These are phyloP conservation scores for Raphanus hybrid DNA, from an alignment of 441 rosid species.

Conservation along the genomic window DNA sequence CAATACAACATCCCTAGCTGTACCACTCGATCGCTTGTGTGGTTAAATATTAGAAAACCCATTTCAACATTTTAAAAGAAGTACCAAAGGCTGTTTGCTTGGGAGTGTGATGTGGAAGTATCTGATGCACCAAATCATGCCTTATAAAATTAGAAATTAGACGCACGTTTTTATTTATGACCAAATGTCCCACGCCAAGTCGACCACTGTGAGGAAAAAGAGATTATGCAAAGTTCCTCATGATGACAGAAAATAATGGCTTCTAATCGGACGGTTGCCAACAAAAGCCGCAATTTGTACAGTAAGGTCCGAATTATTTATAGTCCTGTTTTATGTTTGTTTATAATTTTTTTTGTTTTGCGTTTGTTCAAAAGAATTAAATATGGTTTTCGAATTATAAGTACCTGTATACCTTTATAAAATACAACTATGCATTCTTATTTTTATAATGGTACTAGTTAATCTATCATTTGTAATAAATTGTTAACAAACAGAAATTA, in stretches of 20 bases:
- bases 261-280: slow-evolving; percentile 22
- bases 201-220: background rate
- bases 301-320: slow-evolving; percentile 6
- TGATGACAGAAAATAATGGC: background rate
- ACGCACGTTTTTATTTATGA: slow-evolving; percentile 20
- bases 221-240: background rate
- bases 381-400: slow-evolving; percentile 12
- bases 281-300: slow-evolving; percentile 32
- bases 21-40: no score
- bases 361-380: slow-evolving; percentile 1
- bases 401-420: slow-evolving; percentile 6
- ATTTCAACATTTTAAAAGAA: background rate
- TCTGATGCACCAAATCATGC: background rate
- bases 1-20: no score
- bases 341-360: background rate
- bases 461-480: background rate
- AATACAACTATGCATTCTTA: background rate
- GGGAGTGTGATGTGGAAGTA: slow-evolving; percentile 4
- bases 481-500: background rate
- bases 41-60: background rate
- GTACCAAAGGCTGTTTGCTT: background rate
- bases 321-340: background rate
- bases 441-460: background rate
- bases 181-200: background rate
- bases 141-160: slow-evolving; percentile 13